phyloP scores from a whole-genome alignment of 768 basidiomycete species.

The Guyanaporus albipodus region DNA sequence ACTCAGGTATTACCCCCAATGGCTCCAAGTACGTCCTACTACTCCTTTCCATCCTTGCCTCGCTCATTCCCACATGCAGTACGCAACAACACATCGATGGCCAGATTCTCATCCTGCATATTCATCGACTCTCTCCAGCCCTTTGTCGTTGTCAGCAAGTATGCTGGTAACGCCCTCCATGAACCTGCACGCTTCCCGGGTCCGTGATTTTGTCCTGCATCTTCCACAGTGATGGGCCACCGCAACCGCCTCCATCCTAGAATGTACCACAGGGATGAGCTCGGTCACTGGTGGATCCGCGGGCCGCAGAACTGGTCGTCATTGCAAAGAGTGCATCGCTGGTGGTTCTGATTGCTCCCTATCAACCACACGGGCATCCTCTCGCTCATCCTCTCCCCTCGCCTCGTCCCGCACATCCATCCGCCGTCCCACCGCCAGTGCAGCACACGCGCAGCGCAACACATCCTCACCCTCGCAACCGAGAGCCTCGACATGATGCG shows the following conservation, averaged over 20 bases:
- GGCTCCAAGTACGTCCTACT: constrained; percentile 69
- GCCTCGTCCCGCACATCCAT: constrained; percentile 23
- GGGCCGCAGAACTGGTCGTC: constrained; percentile 22
- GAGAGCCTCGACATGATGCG: constrained; percentile 95
- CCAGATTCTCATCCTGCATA: constrained; percentile 78
- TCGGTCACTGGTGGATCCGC: too few relatives aligned
- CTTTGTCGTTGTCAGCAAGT: constrained; percentile 85
- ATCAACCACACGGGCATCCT: constrained; percentile 31
- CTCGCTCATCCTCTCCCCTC: too few relatives aligned
- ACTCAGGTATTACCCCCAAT: constrained; percentile 80
- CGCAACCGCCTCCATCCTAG: constrained; percentile 19
- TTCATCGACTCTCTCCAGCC: constrained; percentile 55
- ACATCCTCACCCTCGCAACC: constrained; percentile 78
- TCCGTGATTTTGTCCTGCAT: constrained; percentile 71
- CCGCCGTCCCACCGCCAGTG: constrained; percentile 39
- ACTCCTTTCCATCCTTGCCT: not conserved
- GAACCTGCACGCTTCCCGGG: constrained; percentile 85
- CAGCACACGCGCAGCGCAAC: constrained; percentile 70
- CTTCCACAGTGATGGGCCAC: constrained; percentile 76
- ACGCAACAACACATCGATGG: constrained; percentile 85
- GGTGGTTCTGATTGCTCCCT: constrained; percentile 32
- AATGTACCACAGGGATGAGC: constrained; percentile 26
- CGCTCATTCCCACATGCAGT: constrained; percentile 41
- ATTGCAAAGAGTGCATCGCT: constrained; percentile 39
- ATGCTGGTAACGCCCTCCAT: constrained; percentile 81